A percentile compares a stretch with the other conserved stretches of the same genome.
Conservation (phyloP, 2,329 filamentous ascomycete genomes). For the Coniochaeta prunicola region DNA sequence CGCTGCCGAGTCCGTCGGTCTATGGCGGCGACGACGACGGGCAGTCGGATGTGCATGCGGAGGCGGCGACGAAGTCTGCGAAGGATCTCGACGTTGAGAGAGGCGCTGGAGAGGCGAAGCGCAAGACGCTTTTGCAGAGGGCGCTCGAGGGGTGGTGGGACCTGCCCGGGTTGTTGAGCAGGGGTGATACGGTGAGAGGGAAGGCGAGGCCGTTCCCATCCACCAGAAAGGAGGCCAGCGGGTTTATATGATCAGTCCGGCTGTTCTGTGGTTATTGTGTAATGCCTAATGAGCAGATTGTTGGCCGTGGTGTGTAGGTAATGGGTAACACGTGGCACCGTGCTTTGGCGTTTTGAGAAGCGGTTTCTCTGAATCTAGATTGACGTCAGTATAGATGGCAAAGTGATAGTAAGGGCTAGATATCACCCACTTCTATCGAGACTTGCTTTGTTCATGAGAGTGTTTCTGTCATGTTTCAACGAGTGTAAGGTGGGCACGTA, state of each 20-base stretch:
- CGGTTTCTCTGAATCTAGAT: neutral
- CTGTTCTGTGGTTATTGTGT: neutral
- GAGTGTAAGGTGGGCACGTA: too few relatives aligned
- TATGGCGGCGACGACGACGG: neutral
- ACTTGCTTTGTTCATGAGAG: neutral
- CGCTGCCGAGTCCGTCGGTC: constrained; percentile 2
- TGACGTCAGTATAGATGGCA: neutral
- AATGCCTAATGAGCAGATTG: neutral
- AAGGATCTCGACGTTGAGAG: neutral
- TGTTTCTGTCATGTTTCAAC: too few relatives aligned
- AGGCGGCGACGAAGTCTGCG: neutral
- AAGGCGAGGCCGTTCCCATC: constrained; percentile 16
- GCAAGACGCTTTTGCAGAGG: constrained; percentile 39
- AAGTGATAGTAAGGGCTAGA: neutral
- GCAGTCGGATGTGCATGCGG: neutral
- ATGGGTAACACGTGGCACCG: neutral
- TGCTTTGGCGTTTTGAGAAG: neutral
- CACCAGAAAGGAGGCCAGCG: neutral
- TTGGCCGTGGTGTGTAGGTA: neutral
- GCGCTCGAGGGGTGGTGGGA: constrained; percentile 49
- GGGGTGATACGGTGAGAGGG: constrained; percentile 21
- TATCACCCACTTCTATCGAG: neutral
- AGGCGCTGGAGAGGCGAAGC: constrained; percentile 22
- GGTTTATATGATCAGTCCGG: neutral
- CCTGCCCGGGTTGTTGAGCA: constrained; percentile 31